phyloP scores from a whole-genome alignment of 176 grass and related monocot species.

The Oryza meyeriana region DNA sequence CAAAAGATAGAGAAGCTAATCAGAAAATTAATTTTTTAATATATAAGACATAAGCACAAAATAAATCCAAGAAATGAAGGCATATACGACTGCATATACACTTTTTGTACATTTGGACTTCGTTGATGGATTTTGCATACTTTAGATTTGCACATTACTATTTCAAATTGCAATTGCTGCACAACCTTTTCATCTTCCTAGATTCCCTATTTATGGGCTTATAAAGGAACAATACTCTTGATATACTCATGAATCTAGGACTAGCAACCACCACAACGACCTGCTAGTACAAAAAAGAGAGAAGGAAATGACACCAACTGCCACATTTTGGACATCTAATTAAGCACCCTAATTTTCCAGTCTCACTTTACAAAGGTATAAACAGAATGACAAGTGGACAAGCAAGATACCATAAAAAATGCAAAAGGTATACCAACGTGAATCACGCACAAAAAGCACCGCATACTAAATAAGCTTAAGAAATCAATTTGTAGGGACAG shows the following conservation, averaged over 20 bases:
- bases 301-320: constrained; percentile 8
- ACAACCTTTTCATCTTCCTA: background rate
- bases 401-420: background rate
- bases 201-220: constrained; percentile 1
- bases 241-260: constrained; percentile 27
- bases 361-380: constrained; percentile 3
- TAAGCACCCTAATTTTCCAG: background rate
- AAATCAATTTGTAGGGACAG: background rate
- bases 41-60: background rate
- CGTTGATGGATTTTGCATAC: background rate
- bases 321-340: constrained; percentile 1
- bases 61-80: background rate
- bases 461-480: constrained; percentile 1
- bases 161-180: background rate
- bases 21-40: background rate
- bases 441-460: constrained; percentile 12
- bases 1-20: background rate
- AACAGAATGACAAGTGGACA: constrained; percentile 30
- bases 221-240: constrained; percentile 13
- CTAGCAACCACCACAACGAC: constrained; percentile 2
- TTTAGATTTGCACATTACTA: background rate
- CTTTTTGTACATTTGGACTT: background rate
- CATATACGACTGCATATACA: background rate
- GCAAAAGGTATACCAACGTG: background rate
- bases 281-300: background rate